These are phyloP conservation scores for Elasticomyces elasticus DNA, from an alignment of 495 filamentous ascomycete species.

Conservation along the genomic window DNA sequence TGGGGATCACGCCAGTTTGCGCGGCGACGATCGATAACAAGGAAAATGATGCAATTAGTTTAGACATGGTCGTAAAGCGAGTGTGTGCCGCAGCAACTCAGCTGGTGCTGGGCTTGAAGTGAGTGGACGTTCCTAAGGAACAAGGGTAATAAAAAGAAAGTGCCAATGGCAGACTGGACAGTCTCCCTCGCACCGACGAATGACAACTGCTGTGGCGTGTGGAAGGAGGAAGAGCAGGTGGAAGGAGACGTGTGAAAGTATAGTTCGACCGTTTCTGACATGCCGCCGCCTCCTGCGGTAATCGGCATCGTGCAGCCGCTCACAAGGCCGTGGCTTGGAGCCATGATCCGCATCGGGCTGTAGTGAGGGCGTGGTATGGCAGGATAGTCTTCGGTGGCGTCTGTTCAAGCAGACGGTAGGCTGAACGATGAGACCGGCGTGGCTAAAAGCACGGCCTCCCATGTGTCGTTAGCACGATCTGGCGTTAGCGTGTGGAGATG, in stretches of 20 bases:
- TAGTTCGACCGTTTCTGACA: background rate
- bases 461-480: background rate
- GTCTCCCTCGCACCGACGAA: background rate
- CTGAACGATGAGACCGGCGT: background rate
- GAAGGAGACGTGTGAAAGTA: background rate
- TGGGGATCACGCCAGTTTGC: background rate
- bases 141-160: background rate
- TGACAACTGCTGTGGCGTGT: background rate
- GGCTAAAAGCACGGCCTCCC: background rate
- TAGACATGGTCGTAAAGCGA: slow-evolving; percentile 1
- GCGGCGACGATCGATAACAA: background rate
- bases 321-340: background rate
- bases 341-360: background rate
- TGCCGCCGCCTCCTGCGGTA: background rate
- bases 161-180: background rate
- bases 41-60: slow-evolving; percentile 7
- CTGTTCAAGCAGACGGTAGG: background rate
- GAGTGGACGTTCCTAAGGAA: slow-evolving; percentile 9
- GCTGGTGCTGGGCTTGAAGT: background rate
- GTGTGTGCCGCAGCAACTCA: slow-evolving; percentile 7
- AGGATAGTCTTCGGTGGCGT: background rate
- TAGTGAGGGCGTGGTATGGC: background rate
- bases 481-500: background rate
- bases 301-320: background rate
- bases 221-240: background rate